Evolutionary conservation across 2,329 filamentous ascomycete genomes (phyloP).

Genomic region (Pestalotiopsis sp.): DNA sequence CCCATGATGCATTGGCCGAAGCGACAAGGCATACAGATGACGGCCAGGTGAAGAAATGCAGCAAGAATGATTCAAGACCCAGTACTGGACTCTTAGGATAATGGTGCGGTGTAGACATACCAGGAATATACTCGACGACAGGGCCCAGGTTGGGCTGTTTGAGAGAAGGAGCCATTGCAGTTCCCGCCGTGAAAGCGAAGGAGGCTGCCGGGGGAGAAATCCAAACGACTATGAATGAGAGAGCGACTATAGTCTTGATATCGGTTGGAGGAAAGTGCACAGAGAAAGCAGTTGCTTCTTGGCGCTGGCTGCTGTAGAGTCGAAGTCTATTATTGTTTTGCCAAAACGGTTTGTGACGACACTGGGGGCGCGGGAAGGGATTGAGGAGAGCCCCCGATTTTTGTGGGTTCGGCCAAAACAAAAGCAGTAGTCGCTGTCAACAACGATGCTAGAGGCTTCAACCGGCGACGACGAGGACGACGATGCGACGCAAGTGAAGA

Average conservation of each 20-base stretch:
- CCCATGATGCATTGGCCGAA: neutral
- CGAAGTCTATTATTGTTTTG: conserved; percentile 4
- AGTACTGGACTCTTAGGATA: neutral
- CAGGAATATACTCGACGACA: conserved; percentile 94
- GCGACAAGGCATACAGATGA: neutral
- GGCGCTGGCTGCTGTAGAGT: neutral
- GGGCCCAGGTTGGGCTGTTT: conserved; percentile 72
- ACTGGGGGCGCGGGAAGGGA: neutral
- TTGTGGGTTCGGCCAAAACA: conserved; percentile 3
- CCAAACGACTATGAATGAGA: neutral
- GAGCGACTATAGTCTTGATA: neutral
- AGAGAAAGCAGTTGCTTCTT: neutral
- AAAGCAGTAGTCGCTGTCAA: conserved; percentile 2
- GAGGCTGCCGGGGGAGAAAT: neutral
- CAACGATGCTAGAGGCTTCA: neutral
- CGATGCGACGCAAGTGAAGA: neutral
- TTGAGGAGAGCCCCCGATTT: neutral
- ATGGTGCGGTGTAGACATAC: conserved; percentile 54
- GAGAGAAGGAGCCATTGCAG: conserved; percentile 53
- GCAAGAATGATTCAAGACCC: neutral
- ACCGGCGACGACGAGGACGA: neutral
- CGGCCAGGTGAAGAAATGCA: neutral
- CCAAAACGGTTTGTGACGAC: conserved; percentile 11
- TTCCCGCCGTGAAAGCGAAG: neutral
- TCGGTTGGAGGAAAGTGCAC: neutral